Conservation (phyloP, 495 filamentous ascomycete species). For the Talaromyces adpressus region DNA sequence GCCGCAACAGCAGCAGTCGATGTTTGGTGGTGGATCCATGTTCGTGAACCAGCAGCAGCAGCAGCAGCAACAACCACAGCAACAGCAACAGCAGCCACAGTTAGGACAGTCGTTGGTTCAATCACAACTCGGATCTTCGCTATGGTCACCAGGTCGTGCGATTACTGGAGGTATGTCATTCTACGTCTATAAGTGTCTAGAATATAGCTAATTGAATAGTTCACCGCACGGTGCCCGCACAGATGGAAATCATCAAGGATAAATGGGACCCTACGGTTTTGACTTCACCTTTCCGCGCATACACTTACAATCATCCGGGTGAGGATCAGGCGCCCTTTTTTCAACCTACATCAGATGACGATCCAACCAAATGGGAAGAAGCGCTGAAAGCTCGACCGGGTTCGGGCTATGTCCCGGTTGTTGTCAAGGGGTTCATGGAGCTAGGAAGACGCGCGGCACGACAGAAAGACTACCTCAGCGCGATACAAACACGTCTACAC, state of each 20-base stretch:
- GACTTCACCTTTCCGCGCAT: constrained; percentile 75
- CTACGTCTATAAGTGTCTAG: neutral
- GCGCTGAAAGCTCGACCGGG: constrained; percentile 77
- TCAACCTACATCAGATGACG: constrained; percentile 66
- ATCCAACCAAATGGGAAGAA: constrained; percentile 87
- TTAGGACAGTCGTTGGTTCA: constrained; percentile 25
- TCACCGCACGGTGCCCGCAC: constrained; percentile 78
- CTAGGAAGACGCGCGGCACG: constrained; percentile 70
- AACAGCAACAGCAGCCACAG: constrained; percentile 32
- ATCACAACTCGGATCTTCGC: constrained; percentile 33
- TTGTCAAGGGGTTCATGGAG: constrained; percentile 59
- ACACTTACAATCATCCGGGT: constrained; percentile 89
- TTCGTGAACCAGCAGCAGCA: constrained; percentile 35
- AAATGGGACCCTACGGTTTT: constrained; percentile 77
- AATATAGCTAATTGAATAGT: constrained; percentile 19
- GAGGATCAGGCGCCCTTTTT: constrained; percentile 76
- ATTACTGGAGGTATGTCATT: constrained; percentile 34
- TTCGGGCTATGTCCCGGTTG: constrained; percentile 67
- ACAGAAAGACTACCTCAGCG: constrained; percentile 64
- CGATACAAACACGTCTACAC: constrained; percentile 76
- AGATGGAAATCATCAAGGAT: constrained; percentile 66
- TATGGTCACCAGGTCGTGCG: constrained; percentile 43
- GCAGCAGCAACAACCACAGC: constrained; percentile 30
- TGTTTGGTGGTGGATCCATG: constrained; percentile 22
- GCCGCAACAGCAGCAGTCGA: constrained; percentile 12